Evolutionary conservation across 345 rosid species (phyloP), one percentile per base, ranked within the genome.

Genomic region (Aegle marmelos): DNA sequence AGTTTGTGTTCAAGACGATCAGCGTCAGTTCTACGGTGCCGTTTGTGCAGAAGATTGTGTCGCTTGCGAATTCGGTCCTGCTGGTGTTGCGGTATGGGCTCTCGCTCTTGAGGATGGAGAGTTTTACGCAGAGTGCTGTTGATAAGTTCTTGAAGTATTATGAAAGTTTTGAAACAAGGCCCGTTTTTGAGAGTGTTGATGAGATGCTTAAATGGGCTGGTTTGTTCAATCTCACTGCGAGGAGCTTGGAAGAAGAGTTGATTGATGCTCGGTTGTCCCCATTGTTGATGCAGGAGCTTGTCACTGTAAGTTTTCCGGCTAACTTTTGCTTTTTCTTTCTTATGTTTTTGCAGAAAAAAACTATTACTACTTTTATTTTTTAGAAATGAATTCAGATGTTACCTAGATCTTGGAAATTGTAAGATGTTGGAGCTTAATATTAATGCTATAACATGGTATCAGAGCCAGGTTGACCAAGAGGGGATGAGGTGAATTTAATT

Each of bases 201-300:
- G 91, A 71, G 85, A 94, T 96, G 99, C 95, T 96, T 60, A 84
- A 90, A 73, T 96, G 99, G 98, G 87, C 91, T 25, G 97, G 90
- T 67, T 81, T 96, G 85, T 89, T 85, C 79, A 77, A 89, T 84
- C 97, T 94, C 82, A 96, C 99, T 4, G 80, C 83, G 56, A 70
- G 73, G 60, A 87, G 89, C 74, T 84, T 94, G 87, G 82, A 79
- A n/a, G 94, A 92, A 17, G 88, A 88, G 41, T 72, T 94, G 82
- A 36, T 81, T 75, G 83, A 79, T 45, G 72, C 45, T 64, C 86
- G 85, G 57, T 62, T 94, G 68, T 89, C 92, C 68, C 91, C 97
- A 3, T 77, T 86, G 63, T 70, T 96, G 80, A 87, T 85, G 54
- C 79, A 88, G 25, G 98, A 96, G 76, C 91, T 96, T 7, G 77